A percentile compares a stretch with the other conserved stretches of the same genome.
Evolutionary conservation across 192 early-diverging fungal species (phyloP).

Genomic region (Allomyces macrogynus): DNA sequence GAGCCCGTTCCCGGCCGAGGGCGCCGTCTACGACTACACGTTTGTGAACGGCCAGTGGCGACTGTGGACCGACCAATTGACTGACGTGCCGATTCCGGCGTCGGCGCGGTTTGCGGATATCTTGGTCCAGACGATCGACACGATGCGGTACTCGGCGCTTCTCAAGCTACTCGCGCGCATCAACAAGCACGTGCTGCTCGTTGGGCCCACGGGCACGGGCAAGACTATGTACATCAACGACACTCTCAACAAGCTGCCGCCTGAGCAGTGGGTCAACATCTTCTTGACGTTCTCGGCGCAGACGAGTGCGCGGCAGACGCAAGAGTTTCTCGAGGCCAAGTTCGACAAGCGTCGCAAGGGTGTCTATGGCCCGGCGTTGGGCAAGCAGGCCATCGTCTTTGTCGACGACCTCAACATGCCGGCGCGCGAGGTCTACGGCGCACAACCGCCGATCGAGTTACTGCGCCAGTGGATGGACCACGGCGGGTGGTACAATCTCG

Average conservation of each 20-base stretch:
- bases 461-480: conserved; percentile 85
- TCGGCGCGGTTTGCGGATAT: conserved; percentile 77
- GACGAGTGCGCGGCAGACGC: conserved; percentile 78
- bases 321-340: conserved; percentile 94
- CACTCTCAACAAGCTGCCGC: conserved; percentile 76
- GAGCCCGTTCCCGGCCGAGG: conserved; percentile 34
- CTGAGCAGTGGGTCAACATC: conserved; percentile 95
- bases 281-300: conserved; percentile 92
- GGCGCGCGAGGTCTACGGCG: conserved; percentile 84
- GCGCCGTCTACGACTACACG: conserved; percentile 80
- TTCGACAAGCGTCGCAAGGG: conserved; percentile 80
- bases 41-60: conserved; percentile 67
- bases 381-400: conserved; percentile 92
- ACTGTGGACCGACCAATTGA: conserved; percentile 70
- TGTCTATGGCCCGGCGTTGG: conserved; percentile 55
- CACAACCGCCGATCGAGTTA: conserved; percentile 92
- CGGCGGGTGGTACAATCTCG: conserved; percentile 85
- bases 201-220: conserved; percentile 95
- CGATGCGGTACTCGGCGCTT: conserved; percentile 86
- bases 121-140: conserved; percentile 96
- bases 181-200: conserved; percentile 81
- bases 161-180: conserved; percentile 86
- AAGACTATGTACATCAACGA: conserved; percentile 98
- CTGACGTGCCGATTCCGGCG: conserved; percentile 79
- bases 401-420: conserved; percentile 99